These are phyloP conservation scores for Leptodermis oblonga DNA, from an alignment of 257 asterid genomes.

Conservation along the genomic window DNA sequence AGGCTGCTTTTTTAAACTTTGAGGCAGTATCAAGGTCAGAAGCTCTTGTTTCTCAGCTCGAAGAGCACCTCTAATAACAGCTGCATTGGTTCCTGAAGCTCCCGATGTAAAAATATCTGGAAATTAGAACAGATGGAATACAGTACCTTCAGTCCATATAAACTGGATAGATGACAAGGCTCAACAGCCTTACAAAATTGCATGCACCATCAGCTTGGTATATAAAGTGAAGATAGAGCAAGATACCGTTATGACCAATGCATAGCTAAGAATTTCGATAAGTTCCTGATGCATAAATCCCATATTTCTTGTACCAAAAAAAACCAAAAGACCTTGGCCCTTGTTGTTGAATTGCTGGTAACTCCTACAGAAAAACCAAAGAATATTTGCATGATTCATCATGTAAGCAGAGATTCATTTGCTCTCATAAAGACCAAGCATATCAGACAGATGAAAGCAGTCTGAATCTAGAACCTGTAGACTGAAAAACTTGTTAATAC, in stretches of 20 bases:
- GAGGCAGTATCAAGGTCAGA: constrained; percentile 93
- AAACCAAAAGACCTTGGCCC: constrained; percentile 92
- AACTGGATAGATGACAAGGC: too few species aligned
- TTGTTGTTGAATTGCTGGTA: constrained; percentile 96
- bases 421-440: neutral
- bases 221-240: constrained; percentile 6
- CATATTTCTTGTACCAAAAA: constrained; percentile 97
- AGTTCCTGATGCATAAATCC: constrained; percentile 99
- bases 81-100: constrained; percentile 98
- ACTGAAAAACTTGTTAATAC: neutral
- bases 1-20: constrained; percentile 85
- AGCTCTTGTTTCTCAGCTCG: constrained; percentile 96
- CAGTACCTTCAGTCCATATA: neutral
- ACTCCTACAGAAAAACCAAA: constrained; percentile 50
- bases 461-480: neutral
- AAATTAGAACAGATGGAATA: constrained; percentile 12
- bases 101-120: constrained; percentile 96
- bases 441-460: constrained; percentile 3
- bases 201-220: neutral
- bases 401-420: too few species aligned
- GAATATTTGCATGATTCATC: neutral
- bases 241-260: constrained; percentile 88
- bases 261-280: constrained; percentile 96
- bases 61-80: constrained; percentile 98
- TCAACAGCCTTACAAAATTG: too few species aligned